Conservation (phyloP, 306 rosid species). For the Alnus glutinosa region DNA sequence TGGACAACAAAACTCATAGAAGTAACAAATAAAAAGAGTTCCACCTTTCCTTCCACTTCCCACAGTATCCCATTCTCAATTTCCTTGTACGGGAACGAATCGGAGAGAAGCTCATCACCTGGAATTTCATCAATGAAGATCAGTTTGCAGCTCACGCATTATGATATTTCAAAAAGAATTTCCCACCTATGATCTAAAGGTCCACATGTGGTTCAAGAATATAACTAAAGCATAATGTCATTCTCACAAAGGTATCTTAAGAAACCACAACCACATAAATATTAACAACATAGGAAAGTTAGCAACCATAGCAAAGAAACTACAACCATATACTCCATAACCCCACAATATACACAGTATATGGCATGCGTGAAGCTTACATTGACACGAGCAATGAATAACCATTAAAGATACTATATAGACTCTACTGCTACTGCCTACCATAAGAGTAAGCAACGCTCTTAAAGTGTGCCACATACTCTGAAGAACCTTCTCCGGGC, state of each 20-base stretch:
- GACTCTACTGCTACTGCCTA: not conserved
- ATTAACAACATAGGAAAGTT: not conserved
- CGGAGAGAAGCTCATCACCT: slow-evolving; percentile 81
- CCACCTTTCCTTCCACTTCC: slow-evolving; percentile 89
- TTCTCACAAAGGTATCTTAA: not conserved
- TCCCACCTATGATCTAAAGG: not conserved
- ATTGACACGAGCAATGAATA: not conserved
- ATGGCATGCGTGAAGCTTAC: not conserved
- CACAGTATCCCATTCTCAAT: slow-evolving; percentile 75
- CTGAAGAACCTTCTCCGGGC: not conserved
- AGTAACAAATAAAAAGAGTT: slow-evolving; percentile 7
- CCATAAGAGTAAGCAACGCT: not conserved
- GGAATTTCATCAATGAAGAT: slow-evolving; percentile 16
- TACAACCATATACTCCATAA: not conserved
- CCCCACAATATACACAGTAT: not conserved
- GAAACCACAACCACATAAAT: not conserved
- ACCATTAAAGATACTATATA: not conserved
- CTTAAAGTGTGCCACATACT: not conserved
- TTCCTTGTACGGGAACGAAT: slow-evolving; percentile 79
- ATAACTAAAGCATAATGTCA: not conserved
- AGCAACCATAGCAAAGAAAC: not conserved
- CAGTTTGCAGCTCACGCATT: not conserved
- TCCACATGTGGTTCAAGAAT: not conserved
- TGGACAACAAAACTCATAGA: not conserved
- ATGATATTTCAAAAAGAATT: not conserved